Evolutionary conservation across 352 stramenopile genomes (phyloP).

Genomic region (Pythium dissimile): DNA sequence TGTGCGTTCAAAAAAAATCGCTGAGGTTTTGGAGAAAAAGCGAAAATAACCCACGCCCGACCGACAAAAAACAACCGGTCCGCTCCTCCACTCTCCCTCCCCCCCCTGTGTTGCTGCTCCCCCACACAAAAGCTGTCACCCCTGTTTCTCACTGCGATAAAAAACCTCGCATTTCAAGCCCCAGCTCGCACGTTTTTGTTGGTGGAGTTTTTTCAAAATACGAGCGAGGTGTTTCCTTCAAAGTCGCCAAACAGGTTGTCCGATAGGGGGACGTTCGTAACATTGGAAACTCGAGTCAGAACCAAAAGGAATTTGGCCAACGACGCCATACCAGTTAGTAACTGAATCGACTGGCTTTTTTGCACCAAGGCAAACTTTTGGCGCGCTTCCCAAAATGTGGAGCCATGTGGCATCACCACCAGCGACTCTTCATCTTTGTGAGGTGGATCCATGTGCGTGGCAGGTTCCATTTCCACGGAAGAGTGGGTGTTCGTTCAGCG

Average conservation of each 20-base stretch:
- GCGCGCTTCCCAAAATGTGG: slow-evolving; percentile 7
- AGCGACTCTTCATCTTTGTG: background rate
- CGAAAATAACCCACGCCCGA: slow-evolving; percentile 24
- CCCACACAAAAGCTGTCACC: background rate
- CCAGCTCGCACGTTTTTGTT: slow-evolving; percentile 18
- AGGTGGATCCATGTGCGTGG: background rate
- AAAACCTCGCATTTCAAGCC: slow-evolving; percentile 21
- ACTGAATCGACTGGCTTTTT: slow-evolving; percentile 9
- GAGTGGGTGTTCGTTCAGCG: slow-evolving; percentile 7
- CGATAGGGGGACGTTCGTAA: slow-evolving; percentile 11
- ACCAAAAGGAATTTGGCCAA: background rate
- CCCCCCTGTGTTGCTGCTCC: background rate
- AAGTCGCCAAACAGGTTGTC: slow-evolving; percentile 5
- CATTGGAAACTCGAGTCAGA: background rate
- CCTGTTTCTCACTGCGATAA: background rate
- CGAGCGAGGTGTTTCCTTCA: slow-evolving; percentile 17
- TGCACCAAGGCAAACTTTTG: background rate
- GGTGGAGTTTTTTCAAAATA: slow-evolving; percentile 9
- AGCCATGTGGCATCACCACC: slow-evolving; percentile 24
- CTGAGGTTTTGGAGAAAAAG: slow-evolving; percentile 37
- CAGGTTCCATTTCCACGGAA: slow-evolving; percentile 3
- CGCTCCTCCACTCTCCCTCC: background rate
- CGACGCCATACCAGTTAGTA: slow-evolving; percentile 4
- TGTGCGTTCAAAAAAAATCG: slow-evolving; percentile 28
- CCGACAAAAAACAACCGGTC: slow-evolving; percentile 24